Percentiles rank a stretch among this genome's conserved stretches.
These are phyloP conservation scores for Globisporangium sylvaticum DNA, from an alignment of 352 stramenopile species.

Conservation along the genomic window DNA sequence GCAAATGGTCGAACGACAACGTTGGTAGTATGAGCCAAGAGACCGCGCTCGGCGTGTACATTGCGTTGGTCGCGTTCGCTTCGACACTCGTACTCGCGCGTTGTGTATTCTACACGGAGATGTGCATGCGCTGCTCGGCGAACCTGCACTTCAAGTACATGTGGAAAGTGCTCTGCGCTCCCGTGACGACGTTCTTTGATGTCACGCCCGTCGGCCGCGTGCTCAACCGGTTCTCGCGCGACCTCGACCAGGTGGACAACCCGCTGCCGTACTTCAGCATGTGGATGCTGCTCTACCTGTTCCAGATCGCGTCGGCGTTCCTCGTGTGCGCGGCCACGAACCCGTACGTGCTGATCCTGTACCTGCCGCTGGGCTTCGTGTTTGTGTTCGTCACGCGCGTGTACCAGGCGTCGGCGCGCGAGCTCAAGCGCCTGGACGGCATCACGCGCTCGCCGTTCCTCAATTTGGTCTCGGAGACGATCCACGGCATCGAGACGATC, in stretches of 20 bases:
- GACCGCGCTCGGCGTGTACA: conserved; percentile 33
- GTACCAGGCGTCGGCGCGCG: conserved; percentile 59
- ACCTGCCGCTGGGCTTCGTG: conserved; percentile 35
- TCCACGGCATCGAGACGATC: conserved; percentile 90
- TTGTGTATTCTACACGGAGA: conserved; percentile 40
- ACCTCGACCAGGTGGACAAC: conserved; percentile 45
- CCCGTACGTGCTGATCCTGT: conserved; percentile 50
- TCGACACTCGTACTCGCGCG: conserved; percentile 35
- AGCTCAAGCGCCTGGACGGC: conserved; percentile 92
- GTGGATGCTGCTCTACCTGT: conserved; percentile 43
- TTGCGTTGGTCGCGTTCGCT: conserved; percentile 28
- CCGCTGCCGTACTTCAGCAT: conserved; percentile 48
- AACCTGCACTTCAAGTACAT: conserved; percentile 45
- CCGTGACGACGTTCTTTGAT: conserved; percentile 18
- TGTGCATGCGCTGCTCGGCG: conserved; percentile 42
- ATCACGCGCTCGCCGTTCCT: conserved; percentile 87
- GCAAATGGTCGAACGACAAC: conserved; percentile 35
- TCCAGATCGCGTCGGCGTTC: conserved; percentile 32
- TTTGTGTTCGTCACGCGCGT: conserved; percentile 59
- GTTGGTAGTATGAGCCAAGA: conserved; percentile 27
- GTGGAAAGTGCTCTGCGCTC: conserved; percentile 20
- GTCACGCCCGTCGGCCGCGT: conserved; percentile 15
- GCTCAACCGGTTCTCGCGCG: conserved; percentile 32
- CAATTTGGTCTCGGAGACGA: conserved; percentile 85
- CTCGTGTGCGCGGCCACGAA: conserved; percentile 43